These are phyloP conservation scores for Amphirosellinia nigrospora DNA, from an alignment of 495 filamentous ascomycete genomes.

Conservation along the genomic window DNA sequence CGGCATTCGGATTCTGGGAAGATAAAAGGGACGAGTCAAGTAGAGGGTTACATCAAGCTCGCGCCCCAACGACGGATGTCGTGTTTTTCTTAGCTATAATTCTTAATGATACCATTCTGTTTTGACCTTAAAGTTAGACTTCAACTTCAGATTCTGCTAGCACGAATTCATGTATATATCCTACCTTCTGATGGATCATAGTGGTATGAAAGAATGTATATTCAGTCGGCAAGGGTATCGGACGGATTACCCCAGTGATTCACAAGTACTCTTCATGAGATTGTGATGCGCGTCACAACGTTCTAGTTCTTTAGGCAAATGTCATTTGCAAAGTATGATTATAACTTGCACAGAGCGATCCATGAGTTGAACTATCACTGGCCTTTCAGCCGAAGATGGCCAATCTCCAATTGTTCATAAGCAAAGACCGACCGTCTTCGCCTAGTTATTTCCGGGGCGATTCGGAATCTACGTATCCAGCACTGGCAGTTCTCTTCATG, in stretches of 20 bases:
- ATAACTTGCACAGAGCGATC: not conserved
- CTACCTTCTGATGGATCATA: too few species aligned
- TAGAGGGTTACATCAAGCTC: slow-evolving; percentile 11
- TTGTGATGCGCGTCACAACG: not conserved
- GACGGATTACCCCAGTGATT: not conserved
- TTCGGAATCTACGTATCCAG: not conserved
- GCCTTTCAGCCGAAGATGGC: not conserved
- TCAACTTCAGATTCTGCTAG: not conserved
- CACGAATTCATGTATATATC: not conserved
- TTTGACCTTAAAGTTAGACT: not conserved
- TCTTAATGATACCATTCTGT: slow-evolving; percentile 28
- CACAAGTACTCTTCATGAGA: not conserved
- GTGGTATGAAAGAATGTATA: not conserved
- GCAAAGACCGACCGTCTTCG: not conserved
- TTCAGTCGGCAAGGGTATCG: not conserved
- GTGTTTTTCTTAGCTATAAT: slow-evolving; percentile 20
- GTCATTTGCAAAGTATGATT: not conserved
- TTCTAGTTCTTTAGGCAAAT: not conserved
- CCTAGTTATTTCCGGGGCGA: not conserved
- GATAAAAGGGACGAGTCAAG: slow-evolving; percentile 5
- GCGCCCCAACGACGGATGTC: not conserved
- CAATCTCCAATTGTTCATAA: not conserved
- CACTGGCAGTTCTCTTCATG: not conserved
- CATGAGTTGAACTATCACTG: not conserved
- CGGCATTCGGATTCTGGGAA: slow-evolving; percentile 4